Conservation (phyloP, 2,329 filamentous ascomycete genomes). For the Metarhizium brunneum region DNA sequence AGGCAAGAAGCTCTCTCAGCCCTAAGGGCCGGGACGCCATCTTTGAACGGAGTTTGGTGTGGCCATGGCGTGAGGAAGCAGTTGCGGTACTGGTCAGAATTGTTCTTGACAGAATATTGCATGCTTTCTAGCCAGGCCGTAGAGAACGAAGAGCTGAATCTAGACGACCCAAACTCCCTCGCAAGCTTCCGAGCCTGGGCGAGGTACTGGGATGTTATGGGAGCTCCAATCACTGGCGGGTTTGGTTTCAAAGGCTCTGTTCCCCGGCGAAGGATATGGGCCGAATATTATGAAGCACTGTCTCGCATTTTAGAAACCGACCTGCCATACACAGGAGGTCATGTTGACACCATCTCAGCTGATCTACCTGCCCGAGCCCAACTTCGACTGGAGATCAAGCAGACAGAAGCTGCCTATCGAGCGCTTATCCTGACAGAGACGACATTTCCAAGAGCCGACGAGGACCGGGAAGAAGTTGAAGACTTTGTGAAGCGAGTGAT, state of each 20-base stretch:
- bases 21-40: conserved; percentile 57
- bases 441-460: conserved; percentile 74
- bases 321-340: conserved; percentile 47
- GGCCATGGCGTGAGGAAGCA: conserved; percentile 50
- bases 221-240: conserved; percentile 39
- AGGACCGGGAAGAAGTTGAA: conserved; percentile 72
- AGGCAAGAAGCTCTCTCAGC: conserved; percentile 52
- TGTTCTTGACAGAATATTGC: conserved; percentile 66
- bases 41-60: conserved; percentile 44
- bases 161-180: conserved; percentile 44
- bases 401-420: conserved; percentile 73
- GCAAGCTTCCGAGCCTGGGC: conserved; percentile 59
- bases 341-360: conserved; percentile 28
- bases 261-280: conserved; percentile 65
- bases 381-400: conserved; percentile 68
- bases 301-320: conserved; percentile 65
- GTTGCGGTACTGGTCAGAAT: conserved; percentile 69
- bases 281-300: conserved; percentile 71
- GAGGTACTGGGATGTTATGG: conserved; percentile 53
- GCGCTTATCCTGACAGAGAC: conserved; percentile 67
- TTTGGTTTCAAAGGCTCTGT: conserved; percentile 50
- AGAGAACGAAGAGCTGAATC: conserved; percentile 38
- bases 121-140: conserved; percentile 55
- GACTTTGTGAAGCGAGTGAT: conserved; percentile 71
- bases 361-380: conserved; percentile 50